These are phyloP conservation scores for Beauveria asiatica DNA, from an alignment of 2,329 filamentous ascomycete species.

Conservation along the genomic window DNA sequence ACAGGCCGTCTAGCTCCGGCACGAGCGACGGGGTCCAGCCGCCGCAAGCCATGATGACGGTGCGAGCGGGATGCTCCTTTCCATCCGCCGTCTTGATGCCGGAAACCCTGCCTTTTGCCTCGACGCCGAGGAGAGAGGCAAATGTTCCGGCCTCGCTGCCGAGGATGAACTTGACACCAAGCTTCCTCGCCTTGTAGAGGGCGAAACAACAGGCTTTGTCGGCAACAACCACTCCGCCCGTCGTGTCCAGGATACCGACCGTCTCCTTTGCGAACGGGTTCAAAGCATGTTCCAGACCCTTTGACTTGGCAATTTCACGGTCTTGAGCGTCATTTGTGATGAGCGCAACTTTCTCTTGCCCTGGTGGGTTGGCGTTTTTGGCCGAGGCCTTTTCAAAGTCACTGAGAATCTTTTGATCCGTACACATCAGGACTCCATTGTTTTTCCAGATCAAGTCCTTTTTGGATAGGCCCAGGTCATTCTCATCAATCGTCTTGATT, in stretches of 20 bases:
- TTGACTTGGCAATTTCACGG: slow-evolving; percentile 17
- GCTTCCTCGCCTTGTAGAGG: slow-evolving; percentile 30
- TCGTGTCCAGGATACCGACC: slow-evolving; percentile 35
- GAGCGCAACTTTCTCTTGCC: not conserved
- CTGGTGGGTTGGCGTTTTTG: not conserved
- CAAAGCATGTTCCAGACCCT: slow-evolving; percentile 23
- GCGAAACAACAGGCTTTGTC: slow-evolving; percentile 38
- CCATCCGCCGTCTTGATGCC: slow-evolving; percentile 33
- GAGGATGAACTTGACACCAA: slow-evolving; percentile 35
- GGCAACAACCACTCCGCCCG: slow-evolving; percentile 35
- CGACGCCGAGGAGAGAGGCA: slow-evolving; percentile 17
- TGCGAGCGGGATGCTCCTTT: slow-evolving; percentile 20
- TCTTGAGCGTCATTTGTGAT: not conserved
- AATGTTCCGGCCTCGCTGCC: slow-evolving; percentile 24
- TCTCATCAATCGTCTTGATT: slow-evolving; percentile 24
- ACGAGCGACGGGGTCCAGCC: slow-evolving; percentile 35
- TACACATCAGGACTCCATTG: slow-evolving; percentile 22
- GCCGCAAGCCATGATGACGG: slow-evolving; percentile 33
- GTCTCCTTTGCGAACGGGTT: slow-evolving; percentile 28
- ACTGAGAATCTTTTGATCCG: not conserved
- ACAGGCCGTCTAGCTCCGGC: slow-evolving; percentile 30
- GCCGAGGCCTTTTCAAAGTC: not conserved
- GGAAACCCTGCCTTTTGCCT: slow-evolving; percentile 17
- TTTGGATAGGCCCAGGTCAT: not conserved
- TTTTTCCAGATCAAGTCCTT: slow-evolving; percentile 25